phyloP scores from a whole-genome alignment of 1,139 yeast genomes.

The Nakaseomyces delphensis region DNA sequence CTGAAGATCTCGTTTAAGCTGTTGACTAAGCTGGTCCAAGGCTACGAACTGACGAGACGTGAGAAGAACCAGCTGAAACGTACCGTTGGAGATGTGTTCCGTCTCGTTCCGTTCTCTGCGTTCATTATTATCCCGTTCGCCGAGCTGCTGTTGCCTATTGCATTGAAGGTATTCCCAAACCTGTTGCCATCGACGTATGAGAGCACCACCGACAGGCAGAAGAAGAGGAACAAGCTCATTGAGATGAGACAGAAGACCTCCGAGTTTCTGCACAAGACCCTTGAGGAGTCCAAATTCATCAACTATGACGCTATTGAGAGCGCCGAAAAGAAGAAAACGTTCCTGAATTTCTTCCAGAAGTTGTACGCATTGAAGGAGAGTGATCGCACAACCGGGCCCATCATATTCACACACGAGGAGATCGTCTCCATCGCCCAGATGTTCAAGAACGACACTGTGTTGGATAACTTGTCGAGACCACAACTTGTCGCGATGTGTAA shows the following conservation, averaged over 20 bases:
- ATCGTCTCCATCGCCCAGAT: conserved; percentile 72
- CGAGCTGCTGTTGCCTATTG: conserved; percentile 80
- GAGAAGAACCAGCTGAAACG: conserved; percentile 83
- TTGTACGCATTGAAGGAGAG: conserved; percentile 60
- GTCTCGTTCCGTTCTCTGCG: conserved; percentile 89
- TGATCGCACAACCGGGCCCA: conserved; percentile 43
- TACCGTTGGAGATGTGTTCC: conserved; percentile 74
- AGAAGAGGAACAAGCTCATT: conserved; percentile 58
- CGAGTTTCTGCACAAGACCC: conserved; percentile 69
- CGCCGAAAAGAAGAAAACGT: conserved; percentile 66
- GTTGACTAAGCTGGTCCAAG: conserved; percentile 72
- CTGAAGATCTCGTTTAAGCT: conserved; percentile 78
- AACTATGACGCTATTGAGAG: conserved; percentile 26
- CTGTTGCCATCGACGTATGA: conserved; percentile 92
- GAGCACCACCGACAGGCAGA: conserved; percentile 60
- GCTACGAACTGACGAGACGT: conserved; percentile 89
- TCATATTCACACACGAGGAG: conserved; percentile 57
- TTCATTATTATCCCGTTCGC: conserved; percentile 91
- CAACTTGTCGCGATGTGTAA: conserved; percentile 91
- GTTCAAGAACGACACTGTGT: conserved; percentile 87
- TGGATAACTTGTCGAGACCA: conserved; percentile 87
- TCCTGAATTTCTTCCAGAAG: conserved; percentile 68
- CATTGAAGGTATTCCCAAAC: conserved; percentile 85
- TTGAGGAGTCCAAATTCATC: conserved; percentile 50
- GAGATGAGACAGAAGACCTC: conserved; percentile 76